Evolutionary conservation across 306 rosid genomes (phyloP).

Genomic region (Trifolium pratense): DNA sequence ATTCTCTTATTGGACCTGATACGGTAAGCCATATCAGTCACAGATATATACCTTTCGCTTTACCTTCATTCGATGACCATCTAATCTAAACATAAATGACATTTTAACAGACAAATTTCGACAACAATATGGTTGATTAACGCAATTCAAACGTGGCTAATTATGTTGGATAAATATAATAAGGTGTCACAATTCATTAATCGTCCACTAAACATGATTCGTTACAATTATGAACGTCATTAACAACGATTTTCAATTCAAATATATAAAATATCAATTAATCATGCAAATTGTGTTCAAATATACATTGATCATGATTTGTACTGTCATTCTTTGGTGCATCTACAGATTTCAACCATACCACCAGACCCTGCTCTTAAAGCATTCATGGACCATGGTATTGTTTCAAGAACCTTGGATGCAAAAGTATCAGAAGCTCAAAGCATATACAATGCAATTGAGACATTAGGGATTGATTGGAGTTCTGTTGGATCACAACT

Average conservation of each 20-base stretch:
- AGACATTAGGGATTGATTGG: constrained; percentile 89
- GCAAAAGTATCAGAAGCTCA: constrained; percentile 72
- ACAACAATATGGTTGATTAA: background rate
- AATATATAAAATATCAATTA: too few species aligned
- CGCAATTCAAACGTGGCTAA: background rate
- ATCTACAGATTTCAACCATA: constrained; percentile 77
- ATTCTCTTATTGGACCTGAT: constrained; percentile 59
- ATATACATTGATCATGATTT: too few species aligned
- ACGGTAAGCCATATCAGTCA: constrained; percentile 62
- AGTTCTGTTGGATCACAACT: constrained; percentile 68
- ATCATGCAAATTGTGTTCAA: background rate
- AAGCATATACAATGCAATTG: constrained; percentile 74
- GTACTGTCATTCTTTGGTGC: constrained; percentile 5
- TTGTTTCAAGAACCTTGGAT: constrained; percentile 75
- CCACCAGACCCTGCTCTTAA: constrained; percentile 84
- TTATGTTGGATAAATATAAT: background rate
- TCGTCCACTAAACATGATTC: too few species aligned
- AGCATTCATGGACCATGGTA: constrained; percentile 87
- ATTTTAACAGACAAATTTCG: background rate
- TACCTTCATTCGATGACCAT: constrained; percentile 23
- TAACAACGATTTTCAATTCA: background rate
- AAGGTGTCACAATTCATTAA: background rate
- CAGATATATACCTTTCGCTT: constrained; percentile 13
- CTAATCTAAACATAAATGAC: background rate
- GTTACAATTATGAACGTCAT: background rate